Evolutionary conservation across 495 filamentous ascomycete species (phyloP), one percentile per base, ranked within the genome.

Genomic region (Hypoxylon perforatum): DNA sequence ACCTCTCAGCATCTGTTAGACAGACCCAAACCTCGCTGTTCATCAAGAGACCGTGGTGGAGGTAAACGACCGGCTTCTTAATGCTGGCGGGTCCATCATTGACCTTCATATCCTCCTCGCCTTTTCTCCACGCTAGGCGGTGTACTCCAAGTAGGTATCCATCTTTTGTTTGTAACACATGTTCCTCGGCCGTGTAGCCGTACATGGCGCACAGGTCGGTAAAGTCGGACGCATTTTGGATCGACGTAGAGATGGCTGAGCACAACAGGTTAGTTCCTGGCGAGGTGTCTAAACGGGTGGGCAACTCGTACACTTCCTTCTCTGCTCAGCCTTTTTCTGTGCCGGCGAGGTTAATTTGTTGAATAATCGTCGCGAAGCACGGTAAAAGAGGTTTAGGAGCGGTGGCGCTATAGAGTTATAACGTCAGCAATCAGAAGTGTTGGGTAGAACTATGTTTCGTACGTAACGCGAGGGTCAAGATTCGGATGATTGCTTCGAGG

Each of bases 1-100:
- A 92, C 55, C 93, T 84, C 76, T 96, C 86, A 65, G 87, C 88
- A 48, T 99, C 93, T 3, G 94, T 94, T 70, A 92, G 78, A 73
- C 92, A 96, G 17, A 97, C 92, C 95, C 95, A 99, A 18, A 98
- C 95, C 79, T 99, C 95, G 76, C 93, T 97, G 76, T 96, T 97
- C 95, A 99, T 99, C 58, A 99, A 83, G 53, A 99, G 82, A 19
- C 95, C 95, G 77, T 99, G 95, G 76, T 99, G 95, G 63, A 99
- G 80, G 76, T 98, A 99, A 8, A 97, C 90, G 9, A 97, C 91
- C 59, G 88, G 91, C 79, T 96, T 97, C 77, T 83, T 84, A 14
- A 91, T 61, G 69, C 90, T 89, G n/a, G 81, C 75, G 2, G 86
- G 78, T 2, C 92, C 91, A 39, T 85, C 78, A 72, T 96, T 96